A percentile compares a stretch with the other conserved stretches of the same genome.
Conservation (phyloP, 805 yeast species). For the Saccharomyces paradoxus region DNA sequence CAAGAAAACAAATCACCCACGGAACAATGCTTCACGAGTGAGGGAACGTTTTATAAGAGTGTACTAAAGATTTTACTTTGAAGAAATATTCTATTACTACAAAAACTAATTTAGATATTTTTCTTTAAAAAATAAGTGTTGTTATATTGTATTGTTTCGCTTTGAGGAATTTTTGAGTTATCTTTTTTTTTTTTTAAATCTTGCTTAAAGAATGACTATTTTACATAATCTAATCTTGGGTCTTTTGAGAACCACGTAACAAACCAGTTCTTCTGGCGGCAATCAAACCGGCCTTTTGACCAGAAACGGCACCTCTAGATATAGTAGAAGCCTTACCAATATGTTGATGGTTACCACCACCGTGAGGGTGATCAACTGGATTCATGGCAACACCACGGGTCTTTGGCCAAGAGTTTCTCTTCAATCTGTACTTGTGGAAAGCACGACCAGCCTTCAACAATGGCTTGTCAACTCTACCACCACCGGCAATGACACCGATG, state of each 20-base stretch:
- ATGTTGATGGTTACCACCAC: constrained; percentile 99
- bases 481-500: constrained; percentile 99
- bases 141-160: not conserved
- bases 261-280: constrained; percentile 99
- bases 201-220: constrained; percentile 9
- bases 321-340: constrained; percentile 99
- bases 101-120: not conserved
- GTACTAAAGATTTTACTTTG: not conserved
- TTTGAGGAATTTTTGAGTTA: not conserved
- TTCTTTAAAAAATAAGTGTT: not conserved
- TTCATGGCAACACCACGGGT: constrained; percentile 99
- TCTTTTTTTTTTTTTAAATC: not conserved
- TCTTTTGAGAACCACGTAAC: constrained; percentile 98
- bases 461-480: constrained; percentile 99
- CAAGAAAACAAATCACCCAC: too few species aligned
- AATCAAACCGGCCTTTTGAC: constrained; percentile 99
- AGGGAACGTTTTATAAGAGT: not conserved
- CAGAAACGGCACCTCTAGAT: constrained; percentile 98
- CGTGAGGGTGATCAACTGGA: constrained; percentile 99
- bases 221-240: constrained; percentile 50
- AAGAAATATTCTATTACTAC: not conserved
- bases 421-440: constrained; percentile 98
- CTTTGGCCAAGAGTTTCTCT: constrained; percentile 99
- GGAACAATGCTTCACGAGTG: not conserved
- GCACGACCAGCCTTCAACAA: constrained; percentile 99